Evolutionary conservation across 73 alveolate species (phyloP), one percentile per base, ranked within the genome.

Genomic region (Paraurostyla sp.): DNA sequence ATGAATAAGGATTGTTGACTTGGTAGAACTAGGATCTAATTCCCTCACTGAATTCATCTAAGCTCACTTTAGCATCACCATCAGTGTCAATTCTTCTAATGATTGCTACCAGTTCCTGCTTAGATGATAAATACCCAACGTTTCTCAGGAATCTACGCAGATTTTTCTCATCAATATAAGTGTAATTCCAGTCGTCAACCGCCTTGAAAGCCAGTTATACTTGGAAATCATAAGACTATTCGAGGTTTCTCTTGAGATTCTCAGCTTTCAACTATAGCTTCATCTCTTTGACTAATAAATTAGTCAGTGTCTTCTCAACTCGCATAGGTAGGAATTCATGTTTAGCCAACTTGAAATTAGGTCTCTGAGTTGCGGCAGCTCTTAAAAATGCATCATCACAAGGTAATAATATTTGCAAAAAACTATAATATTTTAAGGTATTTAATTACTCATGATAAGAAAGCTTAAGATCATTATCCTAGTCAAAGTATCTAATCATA

Each of bases 1-100:
- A 6, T 16, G 50, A 11, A 29, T 60, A 33, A 9, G 78, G 78
- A 27, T 50, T n/a, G n/a, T n/a, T 60, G 32, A 60, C 32, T 60
- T 29, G 50, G 22, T 45, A 75, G 30, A 75, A 46, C 30, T 75
- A 32, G 42, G 87, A 75, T 43, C 73, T 29, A 13, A 78, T 16
- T 27, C 80, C 80, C 25, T 78, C 89, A 15, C 49, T 29, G 33
- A 78, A 78, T 45, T 78, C 89, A 35, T 78, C 62, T 1, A 51
- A 32, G 45, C 35, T 83, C n/a, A 83, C 29, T 63, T 63, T 83
- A 7, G 92, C 92, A 51, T 83, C 92, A 6, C 86, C 92, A 63
- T 83, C 92, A 4, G 78, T 36, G 51, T 83, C 92, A 0, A 83
- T 43, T 6, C 92, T 20, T 45, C 92, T 60, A 16, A 83, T 60